Percentiles rank a stretch among this genome's conserved stretches.
Evolutionary conservation across 2,329 filamentous ascomycete genomes (phyloP).

Genomic region (Lecanicillium sp.): DNA sequence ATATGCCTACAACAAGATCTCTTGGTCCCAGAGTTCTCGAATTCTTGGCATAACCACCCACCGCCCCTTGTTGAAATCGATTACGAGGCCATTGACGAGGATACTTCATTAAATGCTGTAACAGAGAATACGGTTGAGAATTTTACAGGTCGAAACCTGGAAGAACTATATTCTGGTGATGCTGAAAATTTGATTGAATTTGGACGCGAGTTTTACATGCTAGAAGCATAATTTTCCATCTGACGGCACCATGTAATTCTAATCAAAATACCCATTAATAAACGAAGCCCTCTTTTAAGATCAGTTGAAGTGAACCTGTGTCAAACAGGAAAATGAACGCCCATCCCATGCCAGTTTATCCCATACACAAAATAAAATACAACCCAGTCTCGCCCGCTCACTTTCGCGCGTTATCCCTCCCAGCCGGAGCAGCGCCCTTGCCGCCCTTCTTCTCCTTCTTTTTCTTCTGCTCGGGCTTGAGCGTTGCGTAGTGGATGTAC

Average conservation of each 20-base stretch:
- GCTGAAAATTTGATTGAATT: neutral
- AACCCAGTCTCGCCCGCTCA: neutral
- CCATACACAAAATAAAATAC: neutral
- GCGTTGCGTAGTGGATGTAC: slow-evolving; percentile 54
- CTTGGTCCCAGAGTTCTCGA: neutral
- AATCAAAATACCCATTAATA: neutral
- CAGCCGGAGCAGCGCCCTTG: slow-evolving; percentile 19
- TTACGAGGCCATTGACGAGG: neutral
- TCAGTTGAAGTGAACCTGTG: too few relatives aligned
- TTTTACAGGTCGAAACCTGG: neutral
- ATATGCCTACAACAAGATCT: slow-evolving; percentile 6
- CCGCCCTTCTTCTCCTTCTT: slow-evolving; percentile 41
- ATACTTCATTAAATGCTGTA: too few relatives aligned
- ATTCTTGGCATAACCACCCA: too few relatives aligned
- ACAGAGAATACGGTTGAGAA: too few relatives aligned
- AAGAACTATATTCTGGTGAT: neutral
- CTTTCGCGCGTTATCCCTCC: neutral
- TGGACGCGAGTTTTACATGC: neutral
- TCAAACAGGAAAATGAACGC: slow-evolving; percentile 1
- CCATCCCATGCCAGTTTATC: neutral
- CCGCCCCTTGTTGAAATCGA: neutral
- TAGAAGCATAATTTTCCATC: neutral
- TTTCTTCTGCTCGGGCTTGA: slow-evolving; percentile 56
- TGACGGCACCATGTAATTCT: neutral
- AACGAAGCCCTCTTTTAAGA: too few relatives aligned